These are phyloP conservation scores for Alternaria sp. DNA, from an alignment of 2,329 filamentous ascomycete genomes.

Conservation along the genomic window DNA sequence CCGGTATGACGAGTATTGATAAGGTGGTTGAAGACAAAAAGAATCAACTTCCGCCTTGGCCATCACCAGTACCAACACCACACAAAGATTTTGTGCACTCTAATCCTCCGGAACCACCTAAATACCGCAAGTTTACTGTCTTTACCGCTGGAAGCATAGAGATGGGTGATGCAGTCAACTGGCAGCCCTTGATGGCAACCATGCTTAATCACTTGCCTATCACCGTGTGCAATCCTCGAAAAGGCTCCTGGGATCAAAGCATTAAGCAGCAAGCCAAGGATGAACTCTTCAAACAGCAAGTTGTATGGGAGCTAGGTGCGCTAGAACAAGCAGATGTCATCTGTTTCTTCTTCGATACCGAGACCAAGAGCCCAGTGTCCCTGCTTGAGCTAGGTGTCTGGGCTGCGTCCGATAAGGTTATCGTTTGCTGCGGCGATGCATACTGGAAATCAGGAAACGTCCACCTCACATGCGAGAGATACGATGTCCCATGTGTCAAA, in stretches of 20 bases:
- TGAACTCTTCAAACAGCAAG: slow-evolving; percentile 62
- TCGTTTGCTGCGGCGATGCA: slow-evolving; percentile 63
- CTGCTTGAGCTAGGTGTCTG: slow-evolving; percentile 69
- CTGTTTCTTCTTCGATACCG: slow-evolving; percentile 65
- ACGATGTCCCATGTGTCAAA: slow-evolving; percentile 55
- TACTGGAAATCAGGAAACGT: slow-evolving; percentile 71
- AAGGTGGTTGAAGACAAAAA: slow-evolving; percentile 27
- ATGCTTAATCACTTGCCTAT: slow-evolving; percentile 57
- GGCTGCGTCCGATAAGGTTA: slow-evolving; percentile 54
- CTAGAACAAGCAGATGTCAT: slow-evolving; percentile 64
- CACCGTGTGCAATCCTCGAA: slow-evolving; percentile 67
- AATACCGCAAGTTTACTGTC: slow-evolving; percentile 51
- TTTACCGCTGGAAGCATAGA: slow-evolving; percentile 70
- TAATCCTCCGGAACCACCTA: slow-evolving; percentile 27
- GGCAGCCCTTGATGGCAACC: slow-evolving; percentile 59
- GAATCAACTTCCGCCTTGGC: slow-evolving; percentile 32
- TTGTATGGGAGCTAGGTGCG: slow-evolving; percentile 69
- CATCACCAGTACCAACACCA: slow-evolving; percentile 12
- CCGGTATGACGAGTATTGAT: slow-evolving; percentile 27
- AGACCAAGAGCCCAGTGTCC: slow-evolving; percentile 64
- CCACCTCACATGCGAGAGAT: slow-evolving; percentile 63
- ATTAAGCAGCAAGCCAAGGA: slow-evolving; percentile 59
- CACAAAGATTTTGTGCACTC: slow-evolving; percentile 28
- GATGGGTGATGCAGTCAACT: slow-evolving; percentile 56
- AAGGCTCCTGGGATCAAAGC: slow-evolving; percentile 64